These are phyloP conservation scores for Plasmodium ovale DNA, from an alignment of 169 alveolate species.

Conservation along the genomic window DNA sequence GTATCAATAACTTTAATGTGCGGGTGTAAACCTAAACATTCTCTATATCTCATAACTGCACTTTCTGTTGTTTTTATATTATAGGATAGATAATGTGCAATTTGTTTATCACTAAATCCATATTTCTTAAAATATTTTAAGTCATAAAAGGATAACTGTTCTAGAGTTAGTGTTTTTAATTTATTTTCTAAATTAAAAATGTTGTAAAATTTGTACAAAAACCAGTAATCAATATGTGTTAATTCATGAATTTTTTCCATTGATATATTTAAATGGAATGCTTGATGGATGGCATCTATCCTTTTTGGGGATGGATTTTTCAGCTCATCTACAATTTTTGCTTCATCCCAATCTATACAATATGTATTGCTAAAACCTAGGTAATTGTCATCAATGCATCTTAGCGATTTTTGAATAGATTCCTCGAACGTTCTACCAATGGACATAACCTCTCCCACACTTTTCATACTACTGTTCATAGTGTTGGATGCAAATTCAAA, in stretches of 20 bases:
- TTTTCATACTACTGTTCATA: slow-evolving; percentile 90
- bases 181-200: slow-evolving; percentile 74
- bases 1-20: slow-evolving; percentile 90
- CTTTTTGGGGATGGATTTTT: slow-evolving; percentile 84
- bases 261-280: slow-evolving; percentile 84
- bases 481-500: slow-evolving; percentile 87
- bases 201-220: slow-evolving; percentile 86
- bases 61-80: slow-evolving; percentile 78
- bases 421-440: slow-evolving; percentile 93
- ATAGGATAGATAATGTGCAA: slow-evolving; percentile 65
- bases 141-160: slow-evolving; percentile 74
- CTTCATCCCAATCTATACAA: slow-evolving; percentile 76
- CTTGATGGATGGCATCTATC: slow-evolving; percentile 89
- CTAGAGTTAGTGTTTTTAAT: slow-evolving; percentile 28
- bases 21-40: slow-evolving; percentile 81
- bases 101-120: slow-evolving; percentile 89
- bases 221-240: slow-evolving; percentile 90
- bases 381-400: slow-evolving; percentile 83
- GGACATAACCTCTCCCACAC: slow-evolving; percentile 94
- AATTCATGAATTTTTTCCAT: slow-evolving; percentile 85
- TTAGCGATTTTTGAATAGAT: slow-evolving; percentile 91
- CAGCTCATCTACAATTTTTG: slow-evolving; percentile 74
- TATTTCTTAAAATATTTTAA: slow-evolving; percentile 78
- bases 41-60: slow-evolving; percentile 82
- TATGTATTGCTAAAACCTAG: slow-evolving; percentile 81